Conservation (phyloP, 345 rosid genomes). For the Salix dunnii region DNA sequence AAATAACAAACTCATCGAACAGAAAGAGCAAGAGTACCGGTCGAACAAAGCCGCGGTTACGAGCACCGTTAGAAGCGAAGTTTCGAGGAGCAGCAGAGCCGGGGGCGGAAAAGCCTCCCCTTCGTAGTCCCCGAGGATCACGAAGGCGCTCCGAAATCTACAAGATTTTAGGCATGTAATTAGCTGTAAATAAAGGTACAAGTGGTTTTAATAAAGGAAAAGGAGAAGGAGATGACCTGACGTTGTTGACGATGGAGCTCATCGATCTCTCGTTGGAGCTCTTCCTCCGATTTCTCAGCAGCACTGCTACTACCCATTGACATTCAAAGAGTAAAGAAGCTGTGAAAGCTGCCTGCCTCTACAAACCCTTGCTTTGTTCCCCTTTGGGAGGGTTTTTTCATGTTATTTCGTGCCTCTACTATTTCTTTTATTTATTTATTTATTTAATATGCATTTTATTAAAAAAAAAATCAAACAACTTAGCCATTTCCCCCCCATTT, state of each 20-base stretch:
- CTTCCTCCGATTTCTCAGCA: constrained; percentile 65
- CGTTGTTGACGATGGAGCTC: constrained; percentile 93
- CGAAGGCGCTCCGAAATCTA: constrained; percentile 88
- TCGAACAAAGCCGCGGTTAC: constrained; percentile 58
- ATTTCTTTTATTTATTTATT: too few species aligned
- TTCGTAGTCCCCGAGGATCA: constrained; percentile 92
- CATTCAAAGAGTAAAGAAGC: neutral
- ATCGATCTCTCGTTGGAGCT: constrained; percentile 78
- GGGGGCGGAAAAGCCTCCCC: constrained; percentile 59
- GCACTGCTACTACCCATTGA: constrained; percentile 34
- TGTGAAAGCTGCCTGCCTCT: too few species aligned
- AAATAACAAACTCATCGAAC: neutral
- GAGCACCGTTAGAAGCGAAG: constrained; percentile 54
- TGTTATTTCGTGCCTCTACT: too few species aligned
- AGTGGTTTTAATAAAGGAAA: too few species aligned
- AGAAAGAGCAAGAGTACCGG: constrained; percentile 34
- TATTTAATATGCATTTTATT: too few species aligned
- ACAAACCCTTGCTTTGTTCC: too few species aligned
- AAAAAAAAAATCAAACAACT: too few species aligned
- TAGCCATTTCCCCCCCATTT: too few species aligned
- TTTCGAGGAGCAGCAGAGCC: constrained; percentile 52
- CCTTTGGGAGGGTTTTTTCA: too few species aligned
- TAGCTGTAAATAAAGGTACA: neutral
- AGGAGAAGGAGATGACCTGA: constrained; percentile 39
- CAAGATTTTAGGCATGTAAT: neutral